Evolutionary conservation across 257 asterid species (phyloP), one percentile per base, ranked within the genome.

Genomic region (Handroanthus guayacan): DNA sequence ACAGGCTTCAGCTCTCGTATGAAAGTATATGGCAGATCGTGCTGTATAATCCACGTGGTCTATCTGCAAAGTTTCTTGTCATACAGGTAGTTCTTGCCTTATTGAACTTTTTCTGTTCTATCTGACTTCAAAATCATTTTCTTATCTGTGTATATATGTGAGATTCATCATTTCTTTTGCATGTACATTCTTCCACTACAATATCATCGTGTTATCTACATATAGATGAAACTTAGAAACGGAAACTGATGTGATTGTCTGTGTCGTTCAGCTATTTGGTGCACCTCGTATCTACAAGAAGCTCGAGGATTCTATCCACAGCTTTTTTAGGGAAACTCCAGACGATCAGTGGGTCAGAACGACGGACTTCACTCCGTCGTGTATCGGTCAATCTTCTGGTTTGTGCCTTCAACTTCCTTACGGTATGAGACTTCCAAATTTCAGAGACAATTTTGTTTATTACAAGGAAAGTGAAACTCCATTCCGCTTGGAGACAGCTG

Each of bases 261-360:
- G 62, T 74, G 20, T 6, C 58, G 16, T 73, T 31, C 74, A 92
- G 98, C 80, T 95, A 80, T 84, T 82, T 82, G 97, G 97, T 43
- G 92, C 93, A 45, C 98, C 99, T 66, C 88, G 97, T 61, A 86
- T 95, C 74, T 90, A 80, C 83, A 84, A 87, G 87, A 86, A 80
- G 84, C 72, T 76, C n/a, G 60, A 18, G 3, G 76, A 8, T 10
- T 83, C 90, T 8, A 1, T 12, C 3, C 75, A 50, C 56, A 69
- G 86, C 84, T 95, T 17, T 75, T 87, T 0, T 51, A 14, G 0
- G 80, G 88, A 87, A 43, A 70, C 87, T 58, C 89, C 82, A 38
- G 97, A 92, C 63, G 98, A 92, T 34, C 97, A 89, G 76, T 95
- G 98, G 97, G 82, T 91, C 17, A 86, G 99, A 79, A 92, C 99